A percentile compares a stretch with the other conserved stretches of the same genome.
Evolutionary conservation across 2,329 filamentous ascomycete genomes (phyloP).

Genomic region (Curvularia verruculosa): DNA sequence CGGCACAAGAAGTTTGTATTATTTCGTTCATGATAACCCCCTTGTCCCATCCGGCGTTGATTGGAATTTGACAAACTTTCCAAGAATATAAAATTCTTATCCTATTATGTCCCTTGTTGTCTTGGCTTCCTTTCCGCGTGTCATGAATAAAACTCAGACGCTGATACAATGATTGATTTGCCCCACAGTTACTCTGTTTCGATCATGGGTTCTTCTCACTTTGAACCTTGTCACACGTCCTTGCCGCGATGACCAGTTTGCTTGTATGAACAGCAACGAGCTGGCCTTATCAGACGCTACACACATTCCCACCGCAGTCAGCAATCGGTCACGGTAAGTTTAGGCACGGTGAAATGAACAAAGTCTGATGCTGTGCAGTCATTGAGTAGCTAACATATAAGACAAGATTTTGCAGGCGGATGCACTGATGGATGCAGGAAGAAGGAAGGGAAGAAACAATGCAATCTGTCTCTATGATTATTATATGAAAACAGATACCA

Average conservation of each 20-base stretch:
- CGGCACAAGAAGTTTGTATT: not conserved
- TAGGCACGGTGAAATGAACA: not conserved
- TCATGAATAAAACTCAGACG: not conserved
- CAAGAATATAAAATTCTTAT: not conserved
- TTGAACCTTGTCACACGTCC: too few species aligned
- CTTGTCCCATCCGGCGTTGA: not conserved
- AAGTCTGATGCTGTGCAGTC: not conserved
- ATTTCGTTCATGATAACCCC: not conserved
- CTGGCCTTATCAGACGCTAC: not conserved
- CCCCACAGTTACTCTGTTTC: not conserved
- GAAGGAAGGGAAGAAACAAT: not conserved
- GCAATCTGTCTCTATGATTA: conserved; percentile 1
- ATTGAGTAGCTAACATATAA: not conserved
- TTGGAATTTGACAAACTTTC: not conserved
- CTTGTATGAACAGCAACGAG: not conserved
- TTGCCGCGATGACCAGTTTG: not conserved
- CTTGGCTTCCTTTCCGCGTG: not conserved
- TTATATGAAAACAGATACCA: conserved; percentile 1
- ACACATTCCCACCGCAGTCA: not conserved
- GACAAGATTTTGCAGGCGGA: not conserved
- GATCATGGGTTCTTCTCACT: not conserved
- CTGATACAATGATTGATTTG: not conserved
- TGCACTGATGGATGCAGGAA: conserved; percentile 3
- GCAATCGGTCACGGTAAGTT: not conserved
- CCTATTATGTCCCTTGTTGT: not conserved